These are phyloP conservation scores for Choanephora cucurbitarum DNA, from an alignment of 371 early-diverging fungal genomes.

Conservation along the genomic window DNA sequence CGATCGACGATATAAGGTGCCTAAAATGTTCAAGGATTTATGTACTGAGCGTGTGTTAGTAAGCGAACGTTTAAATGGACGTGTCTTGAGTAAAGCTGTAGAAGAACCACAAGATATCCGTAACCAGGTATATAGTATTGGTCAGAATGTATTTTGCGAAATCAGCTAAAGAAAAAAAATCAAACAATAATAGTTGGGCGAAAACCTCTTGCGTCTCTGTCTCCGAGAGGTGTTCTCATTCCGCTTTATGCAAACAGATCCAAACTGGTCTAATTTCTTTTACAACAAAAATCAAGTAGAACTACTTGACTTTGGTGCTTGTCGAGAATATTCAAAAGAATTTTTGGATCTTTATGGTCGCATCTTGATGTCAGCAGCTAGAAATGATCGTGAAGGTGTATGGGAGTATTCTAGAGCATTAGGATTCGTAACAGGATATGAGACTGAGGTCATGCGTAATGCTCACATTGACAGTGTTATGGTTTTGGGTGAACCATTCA, in stretches of 20 bases:
- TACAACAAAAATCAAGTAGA: constrained; percentile 79
- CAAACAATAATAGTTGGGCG: constrained; percentile 32
- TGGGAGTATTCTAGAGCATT: constrained; percentile 77
- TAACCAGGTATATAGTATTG: constrained; percentile 54
- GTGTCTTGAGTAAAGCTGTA: constrained; percentile 68
- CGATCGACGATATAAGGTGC: constrained; percentile 75
- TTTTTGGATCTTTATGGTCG: constrained; percentile 81
- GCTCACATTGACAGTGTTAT: constrained; percentile 92
- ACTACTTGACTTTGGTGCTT: constrained; percentile 94
- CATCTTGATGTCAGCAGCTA: constrained; percentile 75
- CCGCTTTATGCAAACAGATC: constrained; percentile 98
- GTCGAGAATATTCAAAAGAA: constrained; percentile 74
- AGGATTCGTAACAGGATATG: constrained; percentile 93
- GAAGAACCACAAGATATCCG: constrained; percentile 67
- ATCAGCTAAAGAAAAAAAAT: not conserved
- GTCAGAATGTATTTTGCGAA: too few species aligned
- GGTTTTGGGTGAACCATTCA: constrained; percentile 88
- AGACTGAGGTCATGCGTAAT: constrained; percentile 82
- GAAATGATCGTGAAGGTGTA: constrained; percentile 74
- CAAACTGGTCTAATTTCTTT: constrained; percentile 98
- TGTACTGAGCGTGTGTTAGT: constrained; percentile 78
- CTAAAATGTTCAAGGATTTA: constrained; percentile 69
- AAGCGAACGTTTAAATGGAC: constrained; percentile 79
- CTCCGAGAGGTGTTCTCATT: constrained; percentile 90
- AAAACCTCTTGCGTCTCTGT: constrained; percentile 76